phyloP scores from a whole-genome alignment of 176 grass and related monocot species.

The barley (Hordeum vulgare) region DNA sequence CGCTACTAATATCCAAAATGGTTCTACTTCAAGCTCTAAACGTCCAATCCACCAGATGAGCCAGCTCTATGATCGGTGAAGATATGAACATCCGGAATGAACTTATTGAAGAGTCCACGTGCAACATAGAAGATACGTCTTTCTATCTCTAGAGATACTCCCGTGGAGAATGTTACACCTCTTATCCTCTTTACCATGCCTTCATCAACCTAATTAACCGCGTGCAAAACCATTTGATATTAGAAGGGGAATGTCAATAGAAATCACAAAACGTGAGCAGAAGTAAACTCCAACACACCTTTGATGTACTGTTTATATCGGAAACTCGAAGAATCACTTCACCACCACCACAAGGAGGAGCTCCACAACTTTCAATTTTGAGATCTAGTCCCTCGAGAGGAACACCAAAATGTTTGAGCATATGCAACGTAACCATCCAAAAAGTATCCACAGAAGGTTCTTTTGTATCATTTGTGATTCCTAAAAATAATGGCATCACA shows the following conservation, averaged over 20 bases:
- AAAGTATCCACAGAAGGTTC: slow-evolving; percentile 81
- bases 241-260: neutral
- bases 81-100: slow-evolving; percentile 93
- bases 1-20: neutral
- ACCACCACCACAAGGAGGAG: slow-evolving; percentile 80
- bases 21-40: neutral
- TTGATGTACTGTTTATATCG: slow-evolving; percentile 56
- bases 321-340: slow-evolving; percentile 72
- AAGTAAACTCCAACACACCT: slow-evolving; percentile 33
- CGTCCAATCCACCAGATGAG: slow-evolving; percentile 59
- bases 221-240: slow-evolving; percentile 34
- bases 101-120: slow-evolving; percentile 79
- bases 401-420: slow-evolving; percentile 85
- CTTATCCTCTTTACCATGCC: slow-evolving; percentile 97
- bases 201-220: slow-evolving; percentile 72
- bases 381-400: slow-evolving; percentile 78
- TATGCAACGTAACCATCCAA: slow-evolving; percentile 66
- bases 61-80: slow-evolving; percentile 73
- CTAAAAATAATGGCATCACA: slow-evolving; percentile 27
- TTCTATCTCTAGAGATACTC: slow-evolving; percentile 65
- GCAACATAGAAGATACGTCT: slow-evolving; percentile 70
- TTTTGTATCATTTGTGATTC: slow-evolving; percentile 88
- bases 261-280: neutral
- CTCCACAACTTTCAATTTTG: slow-evolving; percentile 76
- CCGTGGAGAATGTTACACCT: slow-evolving; percentile 76